phyloP scores from a whole-genome alignment of 1,284 basidiomycete species.

The Ganoderma sinense region DNA sequence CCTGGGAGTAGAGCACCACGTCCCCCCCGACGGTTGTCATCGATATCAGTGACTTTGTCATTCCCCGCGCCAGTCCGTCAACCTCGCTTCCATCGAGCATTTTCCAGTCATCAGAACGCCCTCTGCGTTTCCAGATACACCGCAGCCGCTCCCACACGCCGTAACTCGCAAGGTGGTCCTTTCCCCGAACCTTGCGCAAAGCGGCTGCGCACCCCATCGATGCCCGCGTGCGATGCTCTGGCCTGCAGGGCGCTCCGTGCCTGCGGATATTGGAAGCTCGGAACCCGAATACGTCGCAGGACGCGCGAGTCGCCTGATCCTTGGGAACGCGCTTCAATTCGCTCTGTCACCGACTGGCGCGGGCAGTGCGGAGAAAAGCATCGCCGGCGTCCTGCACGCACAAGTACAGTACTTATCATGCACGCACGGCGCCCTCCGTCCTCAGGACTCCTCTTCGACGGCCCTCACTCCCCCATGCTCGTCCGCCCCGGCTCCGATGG shows the following conservation, averaged over 20 bases:
- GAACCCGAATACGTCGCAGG: background rate
- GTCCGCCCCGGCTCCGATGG: background rate
- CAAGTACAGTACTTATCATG: background rate
- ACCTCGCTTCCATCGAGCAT: background rate
- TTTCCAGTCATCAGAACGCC: background rate
- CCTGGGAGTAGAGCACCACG: background rate
- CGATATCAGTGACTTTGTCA: background rate
- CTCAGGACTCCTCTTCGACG: background rate
- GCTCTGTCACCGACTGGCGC: background rate
- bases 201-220: background rate
- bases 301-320: background rate
- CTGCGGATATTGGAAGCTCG: background rate
- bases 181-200: background rate
- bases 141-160: background rate
- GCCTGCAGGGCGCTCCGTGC: background rate
- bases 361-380: background rate
- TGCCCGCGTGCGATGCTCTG: no score
- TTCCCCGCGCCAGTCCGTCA: background rate
- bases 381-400: background rate
- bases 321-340: background rate
- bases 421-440: background rate
- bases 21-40: background rate
- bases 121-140: background rate
- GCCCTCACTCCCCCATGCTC: constrained; percentile 4
- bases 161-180: background rate